Conservation (phyloP, 345 rosid species). For the Raphanus raphanistrum region DNA sequence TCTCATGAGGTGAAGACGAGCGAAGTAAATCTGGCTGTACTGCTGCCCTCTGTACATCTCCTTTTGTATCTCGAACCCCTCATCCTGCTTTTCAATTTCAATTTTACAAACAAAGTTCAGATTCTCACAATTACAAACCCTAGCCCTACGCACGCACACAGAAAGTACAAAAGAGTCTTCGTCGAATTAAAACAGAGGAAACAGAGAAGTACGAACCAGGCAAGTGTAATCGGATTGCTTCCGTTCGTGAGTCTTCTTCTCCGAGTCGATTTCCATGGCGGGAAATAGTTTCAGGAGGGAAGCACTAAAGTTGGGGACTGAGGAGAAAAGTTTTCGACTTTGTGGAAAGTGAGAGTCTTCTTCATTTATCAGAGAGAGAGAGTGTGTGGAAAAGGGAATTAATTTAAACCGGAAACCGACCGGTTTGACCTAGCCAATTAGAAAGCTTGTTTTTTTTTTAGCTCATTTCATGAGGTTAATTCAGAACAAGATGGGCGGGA, state of each 20-base stretch:
- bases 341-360: slow-evolving; percentile 3
- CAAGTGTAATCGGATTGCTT: slow-evolving; percentile 53
- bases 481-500: neutral
- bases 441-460: too few relatives aligned
- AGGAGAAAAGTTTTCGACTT: slow-evolving; percentile 25
- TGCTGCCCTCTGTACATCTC: slow-evolving; percentile 86
- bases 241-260: slow-evolving; percentile 44
- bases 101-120: neutral
- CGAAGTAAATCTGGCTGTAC: slow-evolving; percentile 90
- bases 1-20: slow-evolving; percentile 79
- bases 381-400: neutral
- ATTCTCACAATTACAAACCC: slow-evolving; percentile 28
- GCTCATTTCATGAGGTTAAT: too few relatives aligned
- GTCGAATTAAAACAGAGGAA: neutral
- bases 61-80: slow-evolving; percentile 62
- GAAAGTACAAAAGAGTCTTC: neutral
- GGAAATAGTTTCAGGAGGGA: slow-evolving; percentile 37
- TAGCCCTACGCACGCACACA: neutral
- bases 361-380: neutral
- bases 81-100: slow-evolving; percentile 55
- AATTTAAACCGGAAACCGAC: slow-evolving; percentile 11
- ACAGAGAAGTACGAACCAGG: slow-evolving; percentile 42
- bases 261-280: slow-evolving; percentile 59
- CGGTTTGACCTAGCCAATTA: slow-evolving; percentile 6
- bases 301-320: neutral